phyloP scores from a whole-genome alignment of 768 basidiomycete genomes.

The Leccinum disarticulatum region DNA sequence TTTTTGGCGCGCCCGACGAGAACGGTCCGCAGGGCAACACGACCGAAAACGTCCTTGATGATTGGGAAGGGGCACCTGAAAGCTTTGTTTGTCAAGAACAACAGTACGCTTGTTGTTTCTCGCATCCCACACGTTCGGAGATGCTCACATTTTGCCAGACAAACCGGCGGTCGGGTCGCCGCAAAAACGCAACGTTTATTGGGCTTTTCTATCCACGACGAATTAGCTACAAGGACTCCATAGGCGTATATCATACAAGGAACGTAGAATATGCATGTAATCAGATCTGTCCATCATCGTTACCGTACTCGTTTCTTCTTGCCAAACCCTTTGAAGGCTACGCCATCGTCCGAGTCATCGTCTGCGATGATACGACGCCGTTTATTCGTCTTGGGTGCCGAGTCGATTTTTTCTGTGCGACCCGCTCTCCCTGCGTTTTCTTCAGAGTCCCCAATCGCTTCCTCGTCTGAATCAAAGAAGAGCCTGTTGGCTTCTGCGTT shows the following conservation, averaged over 20 bases:
- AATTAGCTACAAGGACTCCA: slow-evolving; percentile 40
- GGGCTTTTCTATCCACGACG: slow-evolving; percentile 80
- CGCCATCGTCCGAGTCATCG: slow-evolving; percentile 72
- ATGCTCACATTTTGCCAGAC: slow-evolving; percentile 39
- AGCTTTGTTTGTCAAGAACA: slow-evolving; percentile 99
- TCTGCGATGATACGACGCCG: slow-evolving; percentile 44
- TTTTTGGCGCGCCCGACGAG: slow-evolving; percentile 80
- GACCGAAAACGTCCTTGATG: slow-evolving; percentile 80
- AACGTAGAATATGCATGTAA: slow-evolving; percentile 2
- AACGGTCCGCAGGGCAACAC: slow-evolving; percentile 48
- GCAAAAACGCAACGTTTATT: slow-evolving; percentile 85
- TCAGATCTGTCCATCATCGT: not conserved
- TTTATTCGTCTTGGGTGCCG: slow-evolving; percentile 18
- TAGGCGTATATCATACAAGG: not conserved
- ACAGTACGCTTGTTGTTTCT: slow-evolving; percentile 43
- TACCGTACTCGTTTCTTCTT: slow-evolving; percentile 28
- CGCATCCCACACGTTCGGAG: not conserved
- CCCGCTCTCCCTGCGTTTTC: slow-evolving; percentile 1
- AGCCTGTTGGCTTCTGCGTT: slow-evolving; percentile 35
- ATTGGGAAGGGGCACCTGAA: slow-evolving; percentile 96
- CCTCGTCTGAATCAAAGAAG: slow-evolving; percentile 54
- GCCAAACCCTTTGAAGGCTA: slow-evolving; percentile 65
- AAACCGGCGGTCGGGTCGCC: slow-evolving; percentile 87
- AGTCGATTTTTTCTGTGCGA: slow-evolving; percentile 5
- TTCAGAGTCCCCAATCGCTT: slow-evolving; percentile 15